Evolutionary conservation across 768 basidiomycete genomes (phyloP).

Genomic region (Leucogyrophana mollusca): DNA sequence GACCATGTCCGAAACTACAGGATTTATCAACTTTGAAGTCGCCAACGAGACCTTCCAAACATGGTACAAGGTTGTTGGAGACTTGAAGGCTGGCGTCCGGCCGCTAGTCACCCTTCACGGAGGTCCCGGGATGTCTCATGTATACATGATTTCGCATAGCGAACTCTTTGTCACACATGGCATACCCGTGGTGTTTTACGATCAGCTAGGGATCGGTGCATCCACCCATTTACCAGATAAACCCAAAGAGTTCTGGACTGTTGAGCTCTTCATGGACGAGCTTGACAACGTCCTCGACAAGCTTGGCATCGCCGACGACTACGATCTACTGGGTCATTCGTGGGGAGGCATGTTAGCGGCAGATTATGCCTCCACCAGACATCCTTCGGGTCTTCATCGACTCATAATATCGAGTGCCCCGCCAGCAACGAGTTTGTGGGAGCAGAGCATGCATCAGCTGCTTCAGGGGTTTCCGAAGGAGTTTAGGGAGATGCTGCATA

Average conservation of each 20-base stretch:
- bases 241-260: constrained; percentile 38
- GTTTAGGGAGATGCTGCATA: constrained; percentile 24
- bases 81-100: constrained; percentile 26
- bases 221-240: constrained; percentile 44
- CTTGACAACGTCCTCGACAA: constrained; percentile 46
- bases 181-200: constrained; percentile 49
- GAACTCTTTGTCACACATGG: constrained; percentile 29
- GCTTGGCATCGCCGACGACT: constrained; percentile 39
- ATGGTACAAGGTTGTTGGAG: constrained; percentile 44
- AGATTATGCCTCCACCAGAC: constrained; percentile 36
- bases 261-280: constrained; percentile 53
- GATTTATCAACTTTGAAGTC: constrained; percentile 17
- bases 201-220: constrained; percentile 46
- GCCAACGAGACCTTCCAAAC: constrained; percentile 33
- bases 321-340: constrained; percentile 51
- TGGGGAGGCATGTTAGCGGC: constrained; percentile 57
- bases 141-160: constrained; percentile 38
- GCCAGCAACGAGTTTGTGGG: constrained; percentile 29
- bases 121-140: constrained; percentile 42
- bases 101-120: constrained; percentile 48
- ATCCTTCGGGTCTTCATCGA: constrained; percentile 38
- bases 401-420: constrained; percentile 33
- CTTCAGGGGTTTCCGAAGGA: constrained; percentile 26
- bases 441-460: constrained; percentile 20
- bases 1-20: constrained; percentile 23